Conservation (phyloP, 768 basidiomycete species). For the Phanerodontia chrysosporium region DNA sequence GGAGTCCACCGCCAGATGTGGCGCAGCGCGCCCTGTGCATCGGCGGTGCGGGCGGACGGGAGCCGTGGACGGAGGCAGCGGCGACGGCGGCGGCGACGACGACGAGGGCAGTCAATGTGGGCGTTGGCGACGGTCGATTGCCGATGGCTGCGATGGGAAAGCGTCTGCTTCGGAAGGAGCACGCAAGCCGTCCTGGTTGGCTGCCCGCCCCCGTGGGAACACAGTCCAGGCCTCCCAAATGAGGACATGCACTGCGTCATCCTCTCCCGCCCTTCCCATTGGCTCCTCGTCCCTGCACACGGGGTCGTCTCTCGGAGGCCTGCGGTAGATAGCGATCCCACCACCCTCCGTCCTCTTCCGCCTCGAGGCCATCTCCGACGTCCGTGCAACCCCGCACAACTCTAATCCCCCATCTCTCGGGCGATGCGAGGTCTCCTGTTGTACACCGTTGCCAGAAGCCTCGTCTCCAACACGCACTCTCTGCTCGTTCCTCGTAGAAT, state of each 20-base stretch:
- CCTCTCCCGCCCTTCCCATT: neutral
- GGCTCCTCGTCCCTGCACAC: neutral
- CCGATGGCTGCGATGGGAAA: conserved; percentile 3
- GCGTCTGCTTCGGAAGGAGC: neutral
- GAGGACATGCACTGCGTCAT: neutral
- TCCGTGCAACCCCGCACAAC: neutral
- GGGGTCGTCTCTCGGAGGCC: neutral
- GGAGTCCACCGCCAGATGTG: neutral
- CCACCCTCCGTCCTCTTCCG: neutral
- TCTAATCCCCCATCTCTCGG: neutral
- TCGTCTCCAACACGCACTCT: too few relatives aligned
- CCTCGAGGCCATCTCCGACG: neutral
- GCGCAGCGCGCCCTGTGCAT: too few relatives aligned
- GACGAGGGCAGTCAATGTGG: too few relatives aligned
- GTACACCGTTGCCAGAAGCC: too few relatives aligned
- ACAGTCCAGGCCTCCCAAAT: neutral
- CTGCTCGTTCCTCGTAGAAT: too few relatives aligned
- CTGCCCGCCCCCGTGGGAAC: neutral
- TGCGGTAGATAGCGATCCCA: neutral
- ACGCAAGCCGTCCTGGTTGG: neutral
- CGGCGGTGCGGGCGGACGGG: neutral
- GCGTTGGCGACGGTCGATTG: neutral
- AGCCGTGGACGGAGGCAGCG: neutral
- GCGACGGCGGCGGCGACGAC: neutral
- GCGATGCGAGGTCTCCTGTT: conserved; percentile 1